Evolutionary conservation across 495 filamentous ascomycete species (phyloP).

Genomic region (Choiromyces venosus): DNA sequence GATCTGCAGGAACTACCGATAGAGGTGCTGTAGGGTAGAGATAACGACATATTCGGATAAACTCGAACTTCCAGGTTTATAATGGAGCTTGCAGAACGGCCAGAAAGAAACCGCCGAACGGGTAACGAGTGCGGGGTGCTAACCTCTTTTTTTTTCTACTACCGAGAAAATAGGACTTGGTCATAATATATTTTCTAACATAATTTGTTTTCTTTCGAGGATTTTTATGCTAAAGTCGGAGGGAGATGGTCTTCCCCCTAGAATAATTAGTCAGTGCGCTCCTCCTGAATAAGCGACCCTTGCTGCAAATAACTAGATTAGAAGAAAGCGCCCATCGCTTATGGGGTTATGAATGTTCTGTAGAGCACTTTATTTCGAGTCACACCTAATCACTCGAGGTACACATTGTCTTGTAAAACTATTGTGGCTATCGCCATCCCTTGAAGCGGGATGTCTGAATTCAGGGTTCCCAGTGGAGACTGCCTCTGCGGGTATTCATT

Average conservation of each 20-base stretch:
- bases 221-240: neutral
- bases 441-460: neutral
- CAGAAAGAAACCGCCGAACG: neutral
- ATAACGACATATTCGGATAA: neutral
- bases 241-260: too few species aligned
- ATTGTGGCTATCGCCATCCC: neutral
- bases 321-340: neutral
- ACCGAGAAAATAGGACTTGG: neutral
- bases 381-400: neutral
- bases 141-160: neutral
- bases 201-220: neutral
- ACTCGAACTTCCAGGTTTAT: neutral
- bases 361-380: neutral
- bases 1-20: neutral
- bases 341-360: neutral
- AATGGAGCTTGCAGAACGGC: neutral
- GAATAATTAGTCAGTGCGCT: neutral
- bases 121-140: neutral
- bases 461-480: neutral
- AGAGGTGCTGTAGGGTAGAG: neutral
- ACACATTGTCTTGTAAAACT: neutral
- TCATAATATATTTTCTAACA: neutral
- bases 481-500: neutral
- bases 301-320: neutral
- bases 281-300: neutral